Conservation (phyloP, 805 yeast genomes). For the Pichia manshurica region DNA sequence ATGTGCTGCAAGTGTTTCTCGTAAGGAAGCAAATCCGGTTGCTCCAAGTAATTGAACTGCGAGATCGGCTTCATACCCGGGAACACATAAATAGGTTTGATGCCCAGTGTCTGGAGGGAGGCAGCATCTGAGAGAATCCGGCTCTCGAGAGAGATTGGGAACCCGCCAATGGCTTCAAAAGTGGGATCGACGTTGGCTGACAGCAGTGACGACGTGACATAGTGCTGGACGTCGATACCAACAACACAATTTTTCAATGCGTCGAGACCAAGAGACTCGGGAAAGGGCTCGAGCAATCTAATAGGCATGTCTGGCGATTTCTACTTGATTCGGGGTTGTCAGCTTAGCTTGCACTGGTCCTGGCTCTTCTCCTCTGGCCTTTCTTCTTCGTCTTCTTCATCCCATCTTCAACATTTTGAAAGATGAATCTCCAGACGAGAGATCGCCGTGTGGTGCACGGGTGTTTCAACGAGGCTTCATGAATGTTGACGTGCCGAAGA, state of each 20-base stretch:
- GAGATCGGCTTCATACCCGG: slow-evolving; percentile 52
- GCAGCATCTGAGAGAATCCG: slow-evolving; percentile 58
- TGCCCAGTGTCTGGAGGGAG: slow-evolving; percentile 51
- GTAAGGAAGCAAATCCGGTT: slow-evolving; percentile 26
- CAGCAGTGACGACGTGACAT: slow-evolving; percentile 51
- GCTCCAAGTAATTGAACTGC: slow-evolving; percentile 25
- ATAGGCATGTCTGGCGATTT: background rate
- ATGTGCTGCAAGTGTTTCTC: slow-evolving; percentile 41
- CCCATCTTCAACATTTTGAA: too few relatives aligned
- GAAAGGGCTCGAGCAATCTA: slow-evolving; percentile 26
- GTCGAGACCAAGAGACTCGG: slow-evolving; percentile 50
- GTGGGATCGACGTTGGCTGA: slow-evolving; percentile 61
- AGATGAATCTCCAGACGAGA: too few relatives aligned
- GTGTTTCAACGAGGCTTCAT: too few relatives aligned
- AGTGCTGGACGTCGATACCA: slow-evolving; percentile 83
- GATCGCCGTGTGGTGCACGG: too few relatives aligned
- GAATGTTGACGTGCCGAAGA: too few relatives aligned
- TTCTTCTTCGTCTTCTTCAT: too few relatives aligned
- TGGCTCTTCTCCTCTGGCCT: background rate
- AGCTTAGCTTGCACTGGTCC: background rate
- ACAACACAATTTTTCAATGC: slow-evolving; percentile 59
- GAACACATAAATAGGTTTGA: slow-evolving; percentile 77
- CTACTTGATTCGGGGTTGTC: too few relatives aligned
- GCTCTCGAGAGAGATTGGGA: slow-evolving; percentile 56
- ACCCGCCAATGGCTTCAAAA: slow-evolving; percentile 74